Evolutionary conservation across 495 filamentous ascomycete species (phyloP), one percentile per base, ranked within the genome.

Genomic region (Penicillium canescens): DNA sequence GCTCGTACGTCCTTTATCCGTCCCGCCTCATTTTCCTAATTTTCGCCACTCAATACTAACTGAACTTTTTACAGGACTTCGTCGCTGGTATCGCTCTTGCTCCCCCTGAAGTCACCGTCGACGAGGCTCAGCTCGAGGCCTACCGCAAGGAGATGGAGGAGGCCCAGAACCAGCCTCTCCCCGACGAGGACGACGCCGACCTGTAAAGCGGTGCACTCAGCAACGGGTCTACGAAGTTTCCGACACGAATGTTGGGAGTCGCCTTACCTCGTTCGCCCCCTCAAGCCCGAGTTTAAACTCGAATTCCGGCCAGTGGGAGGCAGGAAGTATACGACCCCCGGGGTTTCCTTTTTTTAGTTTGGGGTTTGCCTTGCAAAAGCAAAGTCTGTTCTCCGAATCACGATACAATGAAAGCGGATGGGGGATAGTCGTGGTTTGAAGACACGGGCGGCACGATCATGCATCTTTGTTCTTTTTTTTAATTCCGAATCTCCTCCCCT

Each of bases 61-160:
- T 57, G 50, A 52, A 42, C 35, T 13, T 11, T 16, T 31, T 54
- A 6, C 63, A 96, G 92, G 95, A 99, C 76, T 98, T 99, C 72
- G 94, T 97, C 57, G 95, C 95, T 54, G 91, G 89, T 46, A 88
- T 90, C 43, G 95, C 95, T 59, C 86, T 99, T 53, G 93, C 92
- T 59, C 95, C 95, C 52, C 92, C 95, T 34, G 91, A 92, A 70
- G 91, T 92, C 56, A 74, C 82, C 58, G 90, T 99, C 74, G 90
- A 98, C 76, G 78, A 87, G 67, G 79, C 78, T 18, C 86, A 96
- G 54, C 82, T 98, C 62, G 75, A 82, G 54, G 77, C 89, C 76
- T 96, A 96, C 83, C 74, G 86, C 71, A 75, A 85, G 70, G 94
- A 99, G 82, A 96, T 99, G 89, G 71, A 82, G 48, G 85, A 81